These are phyloP conservation scores for Epipyxis sp. DNA, from an alignment of 108 stramenopile species.

Conservation along the genomic window DNA sequence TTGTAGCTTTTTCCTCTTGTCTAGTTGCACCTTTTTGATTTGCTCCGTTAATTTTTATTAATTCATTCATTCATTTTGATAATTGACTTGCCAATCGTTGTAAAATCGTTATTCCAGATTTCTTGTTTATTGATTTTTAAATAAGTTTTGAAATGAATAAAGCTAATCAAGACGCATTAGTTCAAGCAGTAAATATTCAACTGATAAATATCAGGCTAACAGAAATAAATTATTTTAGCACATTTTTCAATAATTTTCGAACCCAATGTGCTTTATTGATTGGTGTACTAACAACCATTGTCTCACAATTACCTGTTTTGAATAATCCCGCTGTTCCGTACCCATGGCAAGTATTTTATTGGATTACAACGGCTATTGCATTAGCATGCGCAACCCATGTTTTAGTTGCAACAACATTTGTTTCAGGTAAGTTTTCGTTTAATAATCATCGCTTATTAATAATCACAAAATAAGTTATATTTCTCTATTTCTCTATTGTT, in stretches of 20 bases:
- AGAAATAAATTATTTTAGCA: slow-evolving; percentile 7
- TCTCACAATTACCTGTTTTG: neutral
- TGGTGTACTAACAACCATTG: neutral
- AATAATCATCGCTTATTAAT: too few species aligned
- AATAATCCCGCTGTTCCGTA: too few species aligned
- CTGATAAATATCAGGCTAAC: neutral
- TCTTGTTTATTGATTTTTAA: too few species aligned
- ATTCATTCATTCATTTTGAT: too few species aligned
- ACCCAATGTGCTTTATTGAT: neutral
- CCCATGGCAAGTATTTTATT: slow-evolving; percentile 1
- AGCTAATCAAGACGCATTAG: neutral
- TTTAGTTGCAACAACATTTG: neutral
- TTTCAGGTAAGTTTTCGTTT: too few species aligned
- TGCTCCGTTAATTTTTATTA: too few species aligned
- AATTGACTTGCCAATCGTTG: too few species aligned
- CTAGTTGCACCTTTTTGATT: too few species aligned
- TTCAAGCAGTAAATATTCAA: neutral
- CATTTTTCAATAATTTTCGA: slow-evolving; percentile 8
- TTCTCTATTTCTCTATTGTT: too few species aligned
- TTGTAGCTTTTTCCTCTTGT: too few species aligned
- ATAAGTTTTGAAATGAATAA: neutral
- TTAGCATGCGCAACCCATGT: neutral
- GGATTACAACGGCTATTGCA: neutral
- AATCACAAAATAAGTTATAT: too few species aligned
- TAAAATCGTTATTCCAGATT: too few species aligned